Base-by-base conservation (phyloP, 805 yeast species). In the Pichia exigua region DNA sequence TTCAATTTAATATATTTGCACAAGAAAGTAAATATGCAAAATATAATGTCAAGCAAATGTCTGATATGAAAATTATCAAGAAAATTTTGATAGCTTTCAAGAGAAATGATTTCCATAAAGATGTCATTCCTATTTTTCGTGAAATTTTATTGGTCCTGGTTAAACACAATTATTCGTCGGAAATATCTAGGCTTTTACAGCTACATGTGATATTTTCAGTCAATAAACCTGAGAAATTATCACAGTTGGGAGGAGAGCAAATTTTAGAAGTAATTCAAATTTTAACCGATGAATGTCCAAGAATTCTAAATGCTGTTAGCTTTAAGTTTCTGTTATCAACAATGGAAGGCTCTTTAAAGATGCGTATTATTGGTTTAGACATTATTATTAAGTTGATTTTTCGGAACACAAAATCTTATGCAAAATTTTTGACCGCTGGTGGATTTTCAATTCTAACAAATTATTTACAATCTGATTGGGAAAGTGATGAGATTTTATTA, bases 271-370 rank as follows among this genome's bases (percentile, higher is more conserved):
- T 71, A 10, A 46, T 78, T 9, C 64, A 70, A 54, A 54, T 74
- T 52, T 63, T 76, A 63, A 52, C 76, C 40, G 57, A 74, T 54
- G 78, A 76, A 40, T 20, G 43, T 9, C 44, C 45, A 62, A 75
- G 65, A 58, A 74, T 66, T 58, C 76, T 73, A 2, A 74, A 81
- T 45, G 71, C 83, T 0, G 71, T 87, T 2, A 77, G 87, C 1
- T 73, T 83, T 7, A 85, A 83, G 60, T 83, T 91, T 85, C 68
- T 78, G 3, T 60, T 86, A 11, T 66, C 86, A 12, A 62, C 85
- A 15, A 61, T 85, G 13, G 66, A 77, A 48, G 58, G 61, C 8
- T 60, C 73, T 48, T 55, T 71, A 30, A 61, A 67, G 45, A 75
- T 76, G 4, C 69, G 69, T 4, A 60, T 63, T 28, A 59, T 72